phyloP scores from a whole-genome alignment of 108 stramenopile species.

The Discostella pseudostelligera region DNA sequence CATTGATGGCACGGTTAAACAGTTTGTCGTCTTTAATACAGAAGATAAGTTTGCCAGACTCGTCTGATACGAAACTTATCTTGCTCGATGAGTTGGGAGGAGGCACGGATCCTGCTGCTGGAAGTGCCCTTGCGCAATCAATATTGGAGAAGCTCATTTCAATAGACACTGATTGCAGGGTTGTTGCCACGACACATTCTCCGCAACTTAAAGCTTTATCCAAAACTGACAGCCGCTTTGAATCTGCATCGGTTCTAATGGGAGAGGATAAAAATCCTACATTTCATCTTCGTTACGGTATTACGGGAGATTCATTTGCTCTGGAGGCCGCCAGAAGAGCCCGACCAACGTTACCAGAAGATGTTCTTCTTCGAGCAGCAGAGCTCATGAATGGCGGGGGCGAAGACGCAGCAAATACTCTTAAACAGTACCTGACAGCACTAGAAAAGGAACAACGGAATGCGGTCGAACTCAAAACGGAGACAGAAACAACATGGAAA shows the following conservation, averaged over 20 bases:
- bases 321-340: slow-evolving; percentile 66
- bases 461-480: slow-evolving; percentile 16
- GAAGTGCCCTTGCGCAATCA: slow-evolving; percentile 73
- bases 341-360: slow-evolving; percentile 56
- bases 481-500: slow-evolving; percentile 27
- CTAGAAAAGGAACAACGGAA: slow-evolving; percentile 51
- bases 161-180: slow-evolving; percentile 24
- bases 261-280: slow-evolving; percentile 39
- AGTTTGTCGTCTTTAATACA: slow-evolving; percentile 55
- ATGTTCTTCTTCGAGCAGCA: slow-evolving; percentile 66
- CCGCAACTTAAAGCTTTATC: slow-evolving; percentile 74
- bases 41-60: slow-evolving; percentile 7
- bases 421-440: slow-evolving; percentile 35
- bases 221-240: slow-evolving; percentile 48
- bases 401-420: slow-evolving; percentile 35
- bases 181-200: slow-evolving; percentile 83
- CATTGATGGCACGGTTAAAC: slow-evolving; percentile 69
- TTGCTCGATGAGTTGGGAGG: slow-evolving; percentile 80
- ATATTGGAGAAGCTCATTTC: slow-evolving; percentile 66
- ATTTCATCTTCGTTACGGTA: slow-evolving; percentile 68
- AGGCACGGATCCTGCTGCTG: slow-evolving; percentile 76
- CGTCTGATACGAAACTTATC: slow-evolving; percentile 34
- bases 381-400: slow-evolving; percentile 42
- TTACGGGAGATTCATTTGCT: slow-evolving; percentile 75
- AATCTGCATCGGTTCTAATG: slow-evolving; percentile 66